These are phyloP conservation scores for Clavaria fumosa DNA, from an alignment of 768 basidiomycete genomes.

Conservation along the genomic window DNA sequence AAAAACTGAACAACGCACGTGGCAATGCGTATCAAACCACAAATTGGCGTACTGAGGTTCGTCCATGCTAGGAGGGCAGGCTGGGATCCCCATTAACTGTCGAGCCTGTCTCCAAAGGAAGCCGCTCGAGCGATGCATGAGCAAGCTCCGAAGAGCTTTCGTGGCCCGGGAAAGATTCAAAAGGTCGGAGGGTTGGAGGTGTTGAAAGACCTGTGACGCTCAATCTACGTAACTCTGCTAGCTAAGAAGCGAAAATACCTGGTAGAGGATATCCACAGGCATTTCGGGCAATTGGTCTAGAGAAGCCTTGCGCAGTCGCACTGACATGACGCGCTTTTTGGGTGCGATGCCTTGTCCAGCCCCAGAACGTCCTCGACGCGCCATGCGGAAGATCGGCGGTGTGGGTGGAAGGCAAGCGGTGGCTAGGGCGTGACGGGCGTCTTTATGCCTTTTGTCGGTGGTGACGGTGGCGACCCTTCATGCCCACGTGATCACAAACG, in stretches of 20 bases:
- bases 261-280: slow-evolving; percentile 7
- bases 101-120: slow-evolving; percentile 36
- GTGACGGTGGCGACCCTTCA: too few relatives aligned
- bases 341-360: too few relatives aligned
- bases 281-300: slow-evolving; percentile 5
- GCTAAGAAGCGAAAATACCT: not conserved
- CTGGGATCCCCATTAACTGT: slow-evolving; percentile 29
- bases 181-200: slow-evolving; percentile 33
- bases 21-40: slow-evolving; percentile 35
- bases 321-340: not conserved
- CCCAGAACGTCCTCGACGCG: too few relatives aligned
- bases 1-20: slow-evolving; percentile 15
- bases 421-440: too few relatives aligned
- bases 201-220: slow-evolving; percentile 31
- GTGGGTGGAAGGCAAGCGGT: too few relatives aligned
- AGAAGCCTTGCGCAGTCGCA: too few relatives aligned
- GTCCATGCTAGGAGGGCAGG: slow-evolving; percentile 30
- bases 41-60: slow-evolving; percentile 39
- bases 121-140: slow-evolving; percentile 30
- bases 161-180: slow-evolving; percentile 34
- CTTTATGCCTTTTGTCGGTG: too few relatives aligned
- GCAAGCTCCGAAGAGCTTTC: slow-evolving; percentile 31
- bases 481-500: too few relatives aligned
- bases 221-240: not conserved
- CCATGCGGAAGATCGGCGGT: too few relatives aligned